Evolutionary conservation across 306 rosid species (phyloP).

Genomic region (Alnus glutinosa): DNA sequence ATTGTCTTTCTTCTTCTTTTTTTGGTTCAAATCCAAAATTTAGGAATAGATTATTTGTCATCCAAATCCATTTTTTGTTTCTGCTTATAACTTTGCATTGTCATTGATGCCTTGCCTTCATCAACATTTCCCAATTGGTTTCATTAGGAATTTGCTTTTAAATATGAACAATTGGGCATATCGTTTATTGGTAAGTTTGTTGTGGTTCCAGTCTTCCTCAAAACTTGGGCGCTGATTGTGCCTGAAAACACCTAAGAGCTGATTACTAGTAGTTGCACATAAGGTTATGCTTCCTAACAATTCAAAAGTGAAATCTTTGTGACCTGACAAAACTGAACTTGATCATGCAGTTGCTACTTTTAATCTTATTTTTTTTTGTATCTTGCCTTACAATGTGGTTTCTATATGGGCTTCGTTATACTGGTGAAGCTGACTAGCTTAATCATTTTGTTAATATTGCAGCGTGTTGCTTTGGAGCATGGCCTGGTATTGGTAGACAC

Average conservation of each 20-base stretch:
- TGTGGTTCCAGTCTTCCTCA: background rate
- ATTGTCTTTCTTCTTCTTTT: too few species aligned
- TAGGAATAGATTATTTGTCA: background rate
- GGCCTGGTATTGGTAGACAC: slow-evolving; percentile 96
- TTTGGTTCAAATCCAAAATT: background rate
- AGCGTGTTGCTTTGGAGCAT: slow-evolving; percentile 84
- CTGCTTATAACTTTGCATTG: background rate
- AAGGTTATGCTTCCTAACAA: background rate
- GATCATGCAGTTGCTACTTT: background rate
- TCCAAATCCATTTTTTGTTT: background rate
- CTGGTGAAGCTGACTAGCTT: slow-evolving; percentile 1
- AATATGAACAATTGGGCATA: background rate
- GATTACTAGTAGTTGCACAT: background rate
- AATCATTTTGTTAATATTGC: slow-evolving; percentile 42
- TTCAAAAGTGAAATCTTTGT: too few species aligned
- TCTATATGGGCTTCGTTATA: background rate
- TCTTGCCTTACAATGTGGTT: slow-evolving; percentile 13
- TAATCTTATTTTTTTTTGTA: background rate
- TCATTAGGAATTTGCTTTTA: background rate
- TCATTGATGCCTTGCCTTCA: background rate
- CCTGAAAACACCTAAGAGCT: background rate
- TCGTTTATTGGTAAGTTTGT: background rate
- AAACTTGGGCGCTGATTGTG: background rate
- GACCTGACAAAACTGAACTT: background rate
- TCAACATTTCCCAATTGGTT: background rate